These are phyloP conservation scores for Hemerocallis citrina DNA, from an alignment of 106 monocot genomes.

Conservation along the genomic window DNA sequence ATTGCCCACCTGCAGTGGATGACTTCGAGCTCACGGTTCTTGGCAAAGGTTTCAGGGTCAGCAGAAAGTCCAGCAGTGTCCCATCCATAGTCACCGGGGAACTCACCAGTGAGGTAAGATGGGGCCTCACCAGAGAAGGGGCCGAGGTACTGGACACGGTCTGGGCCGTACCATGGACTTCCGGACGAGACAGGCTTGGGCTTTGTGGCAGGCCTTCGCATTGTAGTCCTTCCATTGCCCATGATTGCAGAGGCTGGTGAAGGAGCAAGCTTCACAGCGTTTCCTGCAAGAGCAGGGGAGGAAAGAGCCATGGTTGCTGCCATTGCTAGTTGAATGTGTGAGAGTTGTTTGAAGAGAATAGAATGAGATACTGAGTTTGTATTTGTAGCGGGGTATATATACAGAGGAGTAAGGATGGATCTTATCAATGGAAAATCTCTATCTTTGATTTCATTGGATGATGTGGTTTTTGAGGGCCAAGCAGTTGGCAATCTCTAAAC, in stretches of 20 bases:
- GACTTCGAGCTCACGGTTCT: constrained; percentile 32
- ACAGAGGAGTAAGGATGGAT: no score
- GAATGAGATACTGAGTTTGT: no score
- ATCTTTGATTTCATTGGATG: no score
- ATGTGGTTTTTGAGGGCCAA: no score
- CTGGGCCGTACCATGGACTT: constrained; percentile 43
- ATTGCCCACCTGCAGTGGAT: constrained; percentile 38
- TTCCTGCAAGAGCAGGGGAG: constrained; percentile 27
- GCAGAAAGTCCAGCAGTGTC: constrained; percentile 35
- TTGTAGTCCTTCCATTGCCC: constrained; percentile 22
- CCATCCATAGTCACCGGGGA: constrained; percentile 46
- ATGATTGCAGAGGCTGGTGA: constrained; percentile 11
- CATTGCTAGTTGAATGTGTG: neutral
- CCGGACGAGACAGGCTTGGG: constrained; percentile 14
- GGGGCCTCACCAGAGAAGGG: constrained; percentile 52
- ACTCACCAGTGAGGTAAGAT: constrained; percentile 66
- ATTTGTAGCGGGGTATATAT: no score
- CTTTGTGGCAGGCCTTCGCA: constrained; percentile 22
- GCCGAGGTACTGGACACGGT: constrained; percentile 39
- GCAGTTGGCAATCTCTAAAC: no score
- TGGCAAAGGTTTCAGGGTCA: constrained; percentile 36
- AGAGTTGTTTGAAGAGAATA: no score
- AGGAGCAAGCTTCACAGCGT: constrained; percentile 20
- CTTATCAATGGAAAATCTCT: no score
- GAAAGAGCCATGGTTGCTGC: constrained; percentile 30